phyloP scores from a whole-genome alignment of 345 rosid species.

The Lenwebbia sp. region DNA sequence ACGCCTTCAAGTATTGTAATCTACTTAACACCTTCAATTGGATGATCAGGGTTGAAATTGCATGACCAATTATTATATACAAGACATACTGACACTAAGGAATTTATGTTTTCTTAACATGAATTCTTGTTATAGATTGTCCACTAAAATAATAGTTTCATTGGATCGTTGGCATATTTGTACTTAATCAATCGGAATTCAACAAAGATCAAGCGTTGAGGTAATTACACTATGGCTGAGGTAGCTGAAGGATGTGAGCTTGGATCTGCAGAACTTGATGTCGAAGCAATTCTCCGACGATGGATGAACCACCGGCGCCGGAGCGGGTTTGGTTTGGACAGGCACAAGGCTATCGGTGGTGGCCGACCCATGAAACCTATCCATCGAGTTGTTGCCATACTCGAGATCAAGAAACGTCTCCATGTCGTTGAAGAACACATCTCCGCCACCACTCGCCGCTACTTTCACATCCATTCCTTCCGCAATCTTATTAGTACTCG shows the following conservation, averaged over 20 bases:
- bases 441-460: constrained; percentile 15
- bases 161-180: background rate
- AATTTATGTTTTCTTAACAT: background rate
- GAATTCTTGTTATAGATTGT: background rate
- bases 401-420: constrained; percentile 56
- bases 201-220: background rate
- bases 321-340: constrained; percentile 37
- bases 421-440: constrained; percentile 31
- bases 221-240: constrained; percentile 44
- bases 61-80: background rate
- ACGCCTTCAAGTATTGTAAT: background rate
- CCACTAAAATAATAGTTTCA: background rate
- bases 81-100: background rate
- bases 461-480: background rate
- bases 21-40: background rate
- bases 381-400: constrained; percentile 24
- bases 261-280: constrained; percentile 42
- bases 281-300: constrained; percentile 34
- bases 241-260: constrained; percentile 39
- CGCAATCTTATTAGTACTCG: background rate
- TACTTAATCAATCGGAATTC: background rate
- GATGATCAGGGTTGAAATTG: background rate
- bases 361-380: constrained; percentile 30
- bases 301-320: constrained; percentile 16
- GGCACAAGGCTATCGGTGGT: constrained; percentile 72